A percentile compares a stretch with the other conserved stretches of the same genome.
Conservation (phyloP, 805 yeast species). For the Saturnispora galanensis region DNA sequence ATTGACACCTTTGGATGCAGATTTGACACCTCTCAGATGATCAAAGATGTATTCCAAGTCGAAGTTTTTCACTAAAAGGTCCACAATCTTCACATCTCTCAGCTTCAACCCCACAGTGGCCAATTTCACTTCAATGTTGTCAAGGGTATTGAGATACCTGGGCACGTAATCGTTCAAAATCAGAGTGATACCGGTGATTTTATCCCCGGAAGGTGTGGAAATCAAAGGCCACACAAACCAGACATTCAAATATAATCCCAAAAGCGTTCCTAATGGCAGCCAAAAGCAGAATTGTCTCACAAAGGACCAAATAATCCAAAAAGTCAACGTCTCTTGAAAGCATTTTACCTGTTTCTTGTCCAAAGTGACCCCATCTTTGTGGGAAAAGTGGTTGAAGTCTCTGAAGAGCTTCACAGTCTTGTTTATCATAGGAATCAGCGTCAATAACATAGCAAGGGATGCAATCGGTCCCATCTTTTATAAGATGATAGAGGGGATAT, state of each 20-base stretch:
- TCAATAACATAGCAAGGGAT: neutral
- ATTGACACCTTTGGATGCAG: neutral
- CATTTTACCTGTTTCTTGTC: neutral
- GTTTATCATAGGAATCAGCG: slow-evolving; percentile 1
- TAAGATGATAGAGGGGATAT: neutral
- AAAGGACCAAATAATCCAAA: slow-evolving; percentile 57
- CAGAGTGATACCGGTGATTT: slow-evolving; percentile 4
- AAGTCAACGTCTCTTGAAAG: slow-evolving; percentile 38
- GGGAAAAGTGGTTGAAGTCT: neutral
- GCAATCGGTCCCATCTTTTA: slow-evolving; percentile 3
- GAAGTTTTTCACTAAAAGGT: neutral
- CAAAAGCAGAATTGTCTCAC: slow-evolving; percentile 9
- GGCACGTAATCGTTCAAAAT: slow-evolving; percentile 6
- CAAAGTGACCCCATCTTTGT: neutral
- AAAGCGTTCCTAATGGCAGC: slow-evolving; percentile 43
- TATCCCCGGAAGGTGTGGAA: slow-evolving; percentile 3
- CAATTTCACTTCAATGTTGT: neutral
- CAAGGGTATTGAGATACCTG: neutral
- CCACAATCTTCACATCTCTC: neutral
- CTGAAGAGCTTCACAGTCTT: neutral
- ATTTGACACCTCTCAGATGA: neutral
- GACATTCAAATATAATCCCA: slow-evolving; percentile 37
- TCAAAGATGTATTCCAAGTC: neutral
- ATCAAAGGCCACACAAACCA: slow-evolving; percentile 52
- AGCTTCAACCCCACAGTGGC: neutral